phyloP scores from a whole-genome alignment of 208 protist genomes.

The Angomonas deanei region DNA sequence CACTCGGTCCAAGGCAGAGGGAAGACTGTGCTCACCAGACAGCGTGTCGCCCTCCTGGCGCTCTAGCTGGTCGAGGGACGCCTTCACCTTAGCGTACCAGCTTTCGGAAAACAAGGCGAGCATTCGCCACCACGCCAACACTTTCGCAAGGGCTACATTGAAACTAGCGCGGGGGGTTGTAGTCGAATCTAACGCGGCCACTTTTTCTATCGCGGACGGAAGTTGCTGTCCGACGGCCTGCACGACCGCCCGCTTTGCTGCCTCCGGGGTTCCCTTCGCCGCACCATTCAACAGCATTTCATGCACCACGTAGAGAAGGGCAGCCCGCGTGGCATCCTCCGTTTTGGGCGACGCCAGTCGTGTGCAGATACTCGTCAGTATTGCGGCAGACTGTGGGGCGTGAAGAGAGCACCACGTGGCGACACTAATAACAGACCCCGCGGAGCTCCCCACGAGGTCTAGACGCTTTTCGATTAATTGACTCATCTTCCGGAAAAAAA shows the following conservation, averaged over 20 bases:
- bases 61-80: neutral
- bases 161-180: slow-evolving; percentile 25
- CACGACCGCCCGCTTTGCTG: slow-evolving; percentile 50
- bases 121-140: slow-evolving; percentile 65
- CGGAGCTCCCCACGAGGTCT: slow-evolving; percentile 61
- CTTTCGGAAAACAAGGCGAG: slow-evolving; percentile 69
- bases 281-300: slow-evolving; percentile 79
- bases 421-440: slow-evolving; percentile 73
- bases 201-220: slow-evolving; percentile 36
- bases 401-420: slow-evolving; percentile 87
- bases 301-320: slow-evolving; percentile 78
- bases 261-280: slow-evolving; percentile 51
- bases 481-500: slow-evolving; percentile 38
- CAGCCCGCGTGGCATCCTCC: slow-evolving; percentile 33
- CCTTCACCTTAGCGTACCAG: slow-evolving; percentile 63
- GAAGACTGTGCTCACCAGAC: neutral
- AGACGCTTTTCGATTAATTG: slow-evolving; percentile 56
- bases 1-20: slow-evolving; percentile 33
- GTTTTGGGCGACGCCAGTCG: slow-evolving; percentile 45
- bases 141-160: slow-evolving; percentile 37
- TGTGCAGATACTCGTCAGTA: slow-evolving; percentile 52
- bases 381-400: slow-evolving; percentile 57
- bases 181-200: slow-evolving; percentile 19
- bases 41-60: neutral
- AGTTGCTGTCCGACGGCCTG: slow-evolving; percentile 44